Conservation (phyloP, 768 basidiomycete species). For the Pilatotrama ljubarskyi region DNA sequence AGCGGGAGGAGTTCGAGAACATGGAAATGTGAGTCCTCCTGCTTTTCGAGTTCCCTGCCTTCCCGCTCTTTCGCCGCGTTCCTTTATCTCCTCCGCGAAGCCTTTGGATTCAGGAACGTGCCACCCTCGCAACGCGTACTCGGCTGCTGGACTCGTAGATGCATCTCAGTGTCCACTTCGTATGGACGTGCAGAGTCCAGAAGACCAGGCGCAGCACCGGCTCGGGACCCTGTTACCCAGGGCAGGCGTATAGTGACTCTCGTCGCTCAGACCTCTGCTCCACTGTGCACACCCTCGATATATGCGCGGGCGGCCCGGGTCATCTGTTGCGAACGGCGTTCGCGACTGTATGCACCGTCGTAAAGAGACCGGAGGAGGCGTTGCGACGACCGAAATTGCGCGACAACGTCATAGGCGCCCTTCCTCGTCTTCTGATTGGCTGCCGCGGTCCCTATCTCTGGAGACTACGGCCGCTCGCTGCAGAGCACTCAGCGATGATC, state of each 20-base stretch:
- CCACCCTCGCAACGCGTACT: neutral
- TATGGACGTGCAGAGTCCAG: too few relatives aligned
- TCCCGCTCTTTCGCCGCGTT: neutral
- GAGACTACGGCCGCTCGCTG: neutral
- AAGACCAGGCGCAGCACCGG: too few relatives aligned
- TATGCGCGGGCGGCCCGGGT: too few relatives aligned
- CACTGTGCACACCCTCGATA: too few relatives aligned
- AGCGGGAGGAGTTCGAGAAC: conserved; percentile 87
- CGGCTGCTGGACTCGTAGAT: neutral
- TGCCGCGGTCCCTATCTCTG: neutral
- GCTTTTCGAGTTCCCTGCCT: conserved; percentile 12
- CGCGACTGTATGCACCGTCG: neutral
- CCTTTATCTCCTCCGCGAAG: too few relatives aligned
- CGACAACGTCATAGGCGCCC: neutral
- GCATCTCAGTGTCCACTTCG: too few relatives aligned
- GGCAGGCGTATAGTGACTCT: too few relatives aligned
- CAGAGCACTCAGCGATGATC: conserved; percentile 1
- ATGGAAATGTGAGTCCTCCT: conserved; percentile 79
- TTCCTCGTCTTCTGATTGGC: conserved; percentile 4
- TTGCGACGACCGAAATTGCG: neutral
- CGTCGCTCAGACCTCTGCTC: too few relatives aligned
- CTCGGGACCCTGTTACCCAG: too few relatives aligned
- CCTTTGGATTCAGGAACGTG: neutral
- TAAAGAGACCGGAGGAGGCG: neutral
- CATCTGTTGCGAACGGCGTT: too few relatives aligned